phyloP scores from a whole-genome alignment of 768 basidiomycete genomes.

The Trametes gibbosa region DNA sequence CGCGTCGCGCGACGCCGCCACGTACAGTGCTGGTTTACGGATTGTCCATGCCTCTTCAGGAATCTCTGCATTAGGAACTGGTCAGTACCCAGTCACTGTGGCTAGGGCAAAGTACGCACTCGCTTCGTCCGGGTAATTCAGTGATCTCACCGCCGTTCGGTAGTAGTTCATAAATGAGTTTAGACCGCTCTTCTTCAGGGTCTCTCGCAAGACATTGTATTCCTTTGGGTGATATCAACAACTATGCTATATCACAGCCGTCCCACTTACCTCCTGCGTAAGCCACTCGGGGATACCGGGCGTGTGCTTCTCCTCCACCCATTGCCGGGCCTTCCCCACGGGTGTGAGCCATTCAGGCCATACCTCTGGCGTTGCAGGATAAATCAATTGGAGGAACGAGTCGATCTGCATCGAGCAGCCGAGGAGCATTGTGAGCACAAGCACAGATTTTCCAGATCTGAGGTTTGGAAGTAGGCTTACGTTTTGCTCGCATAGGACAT shows the following conservation, averaged over 20 bases:
- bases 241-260: too few relatives aligned
- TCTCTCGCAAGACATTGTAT: slow-evolving; percentile 19
- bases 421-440: background rate
- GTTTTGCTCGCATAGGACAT: slow-evolving; percentile 5
- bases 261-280: slow-evolving; percentile 29
- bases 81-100: background rate
- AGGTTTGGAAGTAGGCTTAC: background rate
- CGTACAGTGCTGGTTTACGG: slow-evolving; percentile 37
- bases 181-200: slow-evolving; percentile 31
- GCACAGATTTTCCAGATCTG: background rate
- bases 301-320: slow-evolving; percentile 26
- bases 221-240: slow-evolving; percentile 16
- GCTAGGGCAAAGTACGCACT: slow-evolving; percentile 17
- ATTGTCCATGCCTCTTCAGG: slow-evolving; percentile 26
- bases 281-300: slow-evolving; percentile 30
- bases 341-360: slow-evolving; percentile 36
- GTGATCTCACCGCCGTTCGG: slow-evolving; percentile 24
- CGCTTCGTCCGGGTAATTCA: slow-evolving; percentile 28
- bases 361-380: slow-evolving; percentile 30
- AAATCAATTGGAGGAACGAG: slow-evolving; percentile 37
- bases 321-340: slow-evolving; percentile 33
- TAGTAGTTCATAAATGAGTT: slow-evolving; percentile 39
- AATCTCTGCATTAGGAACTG: slow-evolving; percentile 4
- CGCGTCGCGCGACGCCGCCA: slow-evolving; percentile 33
- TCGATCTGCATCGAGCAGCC: slow-evolving; percentile 31